These are phyloP conservation scores for Saccharomycopsis sp. DNA, from an alignment of 805 yeast genomes.

Conservation along the genomic window DNA sequence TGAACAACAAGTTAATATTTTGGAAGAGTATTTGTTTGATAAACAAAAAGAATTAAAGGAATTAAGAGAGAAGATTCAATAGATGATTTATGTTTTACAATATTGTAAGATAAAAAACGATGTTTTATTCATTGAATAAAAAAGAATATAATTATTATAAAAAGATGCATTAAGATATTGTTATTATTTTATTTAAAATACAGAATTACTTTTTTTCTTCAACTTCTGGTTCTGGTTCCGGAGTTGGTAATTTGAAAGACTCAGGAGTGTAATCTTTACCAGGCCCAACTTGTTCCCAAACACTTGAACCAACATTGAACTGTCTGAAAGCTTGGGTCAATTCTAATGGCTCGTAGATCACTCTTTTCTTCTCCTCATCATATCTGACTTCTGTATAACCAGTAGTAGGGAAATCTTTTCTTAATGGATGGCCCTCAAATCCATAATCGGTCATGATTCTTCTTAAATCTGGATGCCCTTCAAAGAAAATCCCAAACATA, in stretches of 20 bases:
- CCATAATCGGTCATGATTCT: conserved; percentile 89
- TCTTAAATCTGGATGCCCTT: conserved; percentile 82
- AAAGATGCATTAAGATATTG: too few species aligned
- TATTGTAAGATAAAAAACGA: not conserved
- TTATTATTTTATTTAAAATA: not conserved
- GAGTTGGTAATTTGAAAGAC: conserved; percentile 70
- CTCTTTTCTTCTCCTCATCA: conserved; percentile 84
- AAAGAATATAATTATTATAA: not conserved
- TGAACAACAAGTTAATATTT: conserved; percentile 62
- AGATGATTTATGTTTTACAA: not conserved
- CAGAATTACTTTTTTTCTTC: conserved; percentile 7
- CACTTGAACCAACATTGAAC: conserved; percentile 78
- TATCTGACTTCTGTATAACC: conserved; percentile 87
- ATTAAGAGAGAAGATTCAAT: conserved; percentile 25
- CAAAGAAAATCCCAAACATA: conserved; percentile 78
- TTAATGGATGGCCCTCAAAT: conserved; percentile 82
- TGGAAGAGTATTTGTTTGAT: conserved; percentile 55
- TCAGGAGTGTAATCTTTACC: conserved; percentile 79
- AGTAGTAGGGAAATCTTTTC: conserved; percentile 88
- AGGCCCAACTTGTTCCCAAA: conserved; percentile 87
- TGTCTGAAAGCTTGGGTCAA: conserved; percentile 89
- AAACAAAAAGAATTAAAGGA: conserved; percentile 51
- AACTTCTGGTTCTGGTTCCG: conserved; percentile 62
- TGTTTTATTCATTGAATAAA: not conserved
- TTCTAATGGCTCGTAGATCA: conserved; percentile 83